Base-by-base conservation (phyloP, 2,329 filamentous ascomycete species). In the Trichoderma afroharzianum region DNA sequence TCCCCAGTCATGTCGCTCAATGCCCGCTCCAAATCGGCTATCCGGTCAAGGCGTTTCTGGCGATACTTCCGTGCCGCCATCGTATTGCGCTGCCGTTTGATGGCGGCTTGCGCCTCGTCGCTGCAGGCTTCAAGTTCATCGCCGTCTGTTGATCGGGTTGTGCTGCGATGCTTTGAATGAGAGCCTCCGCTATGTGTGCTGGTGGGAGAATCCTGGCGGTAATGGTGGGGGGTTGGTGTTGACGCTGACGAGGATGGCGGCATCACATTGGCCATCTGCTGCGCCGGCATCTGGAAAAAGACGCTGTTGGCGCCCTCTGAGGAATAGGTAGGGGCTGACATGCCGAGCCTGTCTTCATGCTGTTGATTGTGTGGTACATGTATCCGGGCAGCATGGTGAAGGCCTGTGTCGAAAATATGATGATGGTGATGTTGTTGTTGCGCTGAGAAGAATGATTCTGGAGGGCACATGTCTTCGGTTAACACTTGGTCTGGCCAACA, bases 61-160 rank as follows among this genome's bases (percentile, higher is more conserved):
- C 91, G 88, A 78, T 92, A 93, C 73, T 91, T 90, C 73, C 90
- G 86, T 33, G 91, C 91, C n/a, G 91, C 91, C 73, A 92, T 85
- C 15, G 90, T 93, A 79, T 93, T 93, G 73, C 88, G 87, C 73
- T 88, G 87, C 32, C 91, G 89, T 79, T 92, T 92, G 76, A 84
- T 77, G 21, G 79, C 77, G 6, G 78, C 73, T 24, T 69, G 66
- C 12, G 66, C 66, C 8, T 78, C 75, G 21, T 75, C 75, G 6
- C 75, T 77, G 33, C 75, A 74, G 4, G 73, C 72, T 2, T 77
- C 74, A 3, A 72, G 71, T n/a, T 70, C 68, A 36, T 67, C 68
- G 50, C 70, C 18, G 63, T 68, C 33, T 30, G 33, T 33, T 47
- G 64, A 71, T 21, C 58, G 61, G 15, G 61, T 33, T 9, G 62